Conservation (phyloP, 108 stramenopile genomes). For the Discostella pseudostelligera region DNA sequence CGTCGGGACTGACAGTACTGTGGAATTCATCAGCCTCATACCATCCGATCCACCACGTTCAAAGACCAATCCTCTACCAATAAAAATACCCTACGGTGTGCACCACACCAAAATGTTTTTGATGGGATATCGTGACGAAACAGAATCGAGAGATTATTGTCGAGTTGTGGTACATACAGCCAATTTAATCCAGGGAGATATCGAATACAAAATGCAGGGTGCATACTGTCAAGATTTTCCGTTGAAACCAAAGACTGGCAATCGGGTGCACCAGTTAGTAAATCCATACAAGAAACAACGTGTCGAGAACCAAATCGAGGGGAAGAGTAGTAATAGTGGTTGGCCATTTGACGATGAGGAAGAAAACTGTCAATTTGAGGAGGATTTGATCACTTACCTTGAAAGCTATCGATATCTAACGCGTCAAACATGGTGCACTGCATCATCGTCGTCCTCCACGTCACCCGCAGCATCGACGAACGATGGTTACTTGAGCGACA, state of each 20-base stretch:
- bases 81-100: constrained; percentile 49
- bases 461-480: too few species aligned
- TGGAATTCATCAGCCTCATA: constrained; percentile 36
- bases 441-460: constrained; percentile 1
- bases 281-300: constrained; percentile 17
- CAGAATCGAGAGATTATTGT: constrained; percentile 18
- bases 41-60: constrained; percentile 48
- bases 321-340: constrained; percentile 1
- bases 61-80: constrained; percentile 25
- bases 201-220: constrained; percentile 59
- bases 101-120: constrained; percentile 85
- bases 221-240: constrained; percentile 76
- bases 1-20: constrained; percentile 23
- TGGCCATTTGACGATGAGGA: constrained; percentile 29
- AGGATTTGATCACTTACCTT: constrained; percentile 60
- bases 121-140: constrained; percentile 52
- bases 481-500: constrained; percentile 36
- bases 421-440: constrained; percentile 39
- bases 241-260: constrained; percentile 26
- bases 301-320: not conserved
- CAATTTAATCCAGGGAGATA: constrained; percentile 59
- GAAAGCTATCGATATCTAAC: constrained; percentile 55
- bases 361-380: constrained; percentile 52
- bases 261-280: too few species aligned
- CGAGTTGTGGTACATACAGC: constrained; percentile 77